Percentiles rank a stretch among this genome's conserved stretches.
Conservation (phyloP, 2,329 filamentous ascomycete genomes). For the Atkinsonella hypoxylon region DNA sequence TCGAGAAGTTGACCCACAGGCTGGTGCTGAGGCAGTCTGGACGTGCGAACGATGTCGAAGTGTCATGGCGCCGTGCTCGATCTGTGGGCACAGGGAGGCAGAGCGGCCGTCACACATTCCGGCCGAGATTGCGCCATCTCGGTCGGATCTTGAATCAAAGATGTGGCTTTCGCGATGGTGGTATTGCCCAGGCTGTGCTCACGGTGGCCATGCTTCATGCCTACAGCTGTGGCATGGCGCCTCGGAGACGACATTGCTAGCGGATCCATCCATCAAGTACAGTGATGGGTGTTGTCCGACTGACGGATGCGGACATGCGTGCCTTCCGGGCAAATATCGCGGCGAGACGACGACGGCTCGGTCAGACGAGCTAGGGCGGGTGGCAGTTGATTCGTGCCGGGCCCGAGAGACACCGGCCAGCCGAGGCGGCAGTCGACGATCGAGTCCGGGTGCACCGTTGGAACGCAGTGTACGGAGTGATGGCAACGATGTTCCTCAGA, state of each 20-base stretch:
- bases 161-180: slow-evolving; percentile 39
- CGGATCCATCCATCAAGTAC: slow-evolving; percentile 17
- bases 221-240: slow-evolving; percentile 46
- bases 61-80: slow-evolving; percentile 43
- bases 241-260: slow-evolving; percentile 12
- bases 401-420: slow-evolving; percentile 12
- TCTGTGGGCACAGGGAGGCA: slow-evolving; percentile 43
- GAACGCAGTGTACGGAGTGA: slow-evolving; percentile 28
- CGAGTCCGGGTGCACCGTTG: slow-evolving; percentile 14
- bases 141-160: slow-evolving; percentile 10
- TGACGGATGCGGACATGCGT: slow-evolving; percentile 54
- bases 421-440: slow-evolving; percentile 9
- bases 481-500: slow-evolving; percentile 42
- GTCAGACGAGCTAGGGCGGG: slow-evolving; percentile 40
- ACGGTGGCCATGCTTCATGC: slow-evolving; percentile 50
- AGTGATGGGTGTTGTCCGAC: slow-evolving; percentile 50
- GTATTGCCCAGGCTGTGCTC: slow-evolving; percentile 50
- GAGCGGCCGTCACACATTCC: slow-evolving; percentile 29
- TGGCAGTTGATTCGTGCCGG: slow-evolving; percentile 28
- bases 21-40: slow-evolving; percentile 37
- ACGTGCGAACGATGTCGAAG: slow-evolving; percentile 43
- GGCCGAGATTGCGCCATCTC: slow-evolving; percentile 17
- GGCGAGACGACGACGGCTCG: slow-evolving; percentile 32
- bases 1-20: slow-evolving; percentile 36
- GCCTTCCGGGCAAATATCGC: slow-evolving; percentile 44